Conservation (phyloP, 495 filamentous ascomycete species). For the Hypoxylon fuscum region DNA sequence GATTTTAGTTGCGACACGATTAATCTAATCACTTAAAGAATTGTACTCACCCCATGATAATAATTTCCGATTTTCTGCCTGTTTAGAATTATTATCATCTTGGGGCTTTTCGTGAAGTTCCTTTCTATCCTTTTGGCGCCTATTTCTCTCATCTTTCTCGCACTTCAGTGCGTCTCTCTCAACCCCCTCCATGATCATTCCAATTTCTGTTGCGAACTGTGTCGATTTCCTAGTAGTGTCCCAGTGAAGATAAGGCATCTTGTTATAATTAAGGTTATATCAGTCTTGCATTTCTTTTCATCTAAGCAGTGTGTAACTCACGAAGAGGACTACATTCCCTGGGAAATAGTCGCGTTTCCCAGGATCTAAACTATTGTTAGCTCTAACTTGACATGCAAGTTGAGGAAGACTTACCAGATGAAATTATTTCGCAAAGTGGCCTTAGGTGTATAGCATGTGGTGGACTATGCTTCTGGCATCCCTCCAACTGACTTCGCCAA, state of each 20-base stretch:
- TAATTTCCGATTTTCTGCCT: no score
- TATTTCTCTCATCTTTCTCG: slow-evolving; percentile 6
- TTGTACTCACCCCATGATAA: no score
- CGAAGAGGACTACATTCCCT: slow-evolving; percentile 52
- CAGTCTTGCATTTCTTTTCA: neutral
- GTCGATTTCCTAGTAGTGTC: slow-evolving; percentile 57
- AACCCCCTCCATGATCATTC: slow-evolving; percentile 38
- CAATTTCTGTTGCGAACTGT: slow-evolving; percentile 47
- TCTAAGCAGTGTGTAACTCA: slow-evolving; percentile 23
- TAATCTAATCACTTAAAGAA: no score
- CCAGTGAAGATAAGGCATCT: slow-evolving; percentile 77
- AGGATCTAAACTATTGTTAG: slow-evolving; percentile 9
- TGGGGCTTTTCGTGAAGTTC: neutral
- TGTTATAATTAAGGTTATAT: neutral
- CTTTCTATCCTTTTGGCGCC: neutral
- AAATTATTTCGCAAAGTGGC: slow-evolving; percentile 45
- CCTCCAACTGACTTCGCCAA: slow-evolving; percentile 38
- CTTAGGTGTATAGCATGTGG: slow-evolving; percentile 53
- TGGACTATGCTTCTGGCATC: slow-evolving; percentile 20
- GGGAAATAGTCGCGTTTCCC: slow-evolving; percentile 33
- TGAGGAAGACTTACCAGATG: slow-evolving; percentile 42
- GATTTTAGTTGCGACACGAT: no score
- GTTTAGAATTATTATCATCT: no score
- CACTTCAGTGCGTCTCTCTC: slow-evolving; percentile 14
- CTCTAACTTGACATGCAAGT: neutral